Conservation (phyloP, 306 rosid genomes). For the Lablab purpureus region DNA sequence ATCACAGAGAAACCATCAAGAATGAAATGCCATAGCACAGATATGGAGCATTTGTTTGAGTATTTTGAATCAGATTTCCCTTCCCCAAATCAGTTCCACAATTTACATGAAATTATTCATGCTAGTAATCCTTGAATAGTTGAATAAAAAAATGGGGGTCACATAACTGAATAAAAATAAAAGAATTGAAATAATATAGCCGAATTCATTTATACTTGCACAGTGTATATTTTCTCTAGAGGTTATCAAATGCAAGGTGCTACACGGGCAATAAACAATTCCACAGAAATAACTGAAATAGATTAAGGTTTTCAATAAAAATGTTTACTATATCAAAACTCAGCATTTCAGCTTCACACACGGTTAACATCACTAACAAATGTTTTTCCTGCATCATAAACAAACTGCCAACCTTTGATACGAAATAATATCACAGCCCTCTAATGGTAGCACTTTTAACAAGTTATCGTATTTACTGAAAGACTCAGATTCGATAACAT, state of each 20-base stretch:
- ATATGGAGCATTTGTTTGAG: conserved; percentile 10
- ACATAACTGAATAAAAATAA: not conserved
- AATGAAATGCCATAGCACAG: conserved; percentile 49
- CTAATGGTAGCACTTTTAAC: not conserved
- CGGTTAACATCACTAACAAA: not conserved
- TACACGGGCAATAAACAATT: not conserved
- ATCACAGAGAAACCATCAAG: conserved; percentile 38
- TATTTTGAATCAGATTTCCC: not conserved
- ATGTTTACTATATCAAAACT: not conserved
- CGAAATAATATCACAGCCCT: not conserved
- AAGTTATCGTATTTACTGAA: not conserved
- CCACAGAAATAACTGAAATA: not conserved
- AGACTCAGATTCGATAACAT: not conserved
- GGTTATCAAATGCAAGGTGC: not conserved
- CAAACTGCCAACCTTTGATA: not conserved
- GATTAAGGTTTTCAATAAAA: conserved; percentile 5
- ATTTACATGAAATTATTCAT: conserved; percentile 1
- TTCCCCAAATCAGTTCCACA: not conserved
- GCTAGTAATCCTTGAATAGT: not conserved
- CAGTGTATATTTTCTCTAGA: not conserved
- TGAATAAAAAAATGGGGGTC: not conserved
- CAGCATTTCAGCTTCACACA: not conserved
- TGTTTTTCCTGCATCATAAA: not conserved
- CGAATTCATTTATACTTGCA: not conserved
- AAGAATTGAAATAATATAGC: not conserved